A percentile compares a stretch with the other conserved stretches of the same genome.
These are phyloP conservation scores for Zelonia costaricensis DNA, from an alignment of 208 protist genomes.

Conservation along the genomic window DNA sequence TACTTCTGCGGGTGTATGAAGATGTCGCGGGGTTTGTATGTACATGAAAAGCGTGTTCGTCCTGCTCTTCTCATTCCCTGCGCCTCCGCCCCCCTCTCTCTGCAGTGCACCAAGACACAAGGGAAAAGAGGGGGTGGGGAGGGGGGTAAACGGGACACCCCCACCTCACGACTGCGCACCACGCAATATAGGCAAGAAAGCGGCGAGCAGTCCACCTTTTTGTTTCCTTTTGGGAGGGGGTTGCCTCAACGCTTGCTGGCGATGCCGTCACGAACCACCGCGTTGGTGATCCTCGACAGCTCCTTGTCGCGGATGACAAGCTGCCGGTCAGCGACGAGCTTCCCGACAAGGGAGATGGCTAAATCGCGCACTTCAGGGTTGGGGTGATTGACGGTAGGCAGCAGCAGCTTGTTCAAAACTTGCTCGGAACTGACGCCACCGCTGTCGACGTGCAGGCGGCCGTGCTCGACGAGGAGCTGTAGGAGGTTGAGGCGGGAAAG, in stretches of 20 bases:
- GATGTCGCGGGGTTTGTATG: too few species aligned
- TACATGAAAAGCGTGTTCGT: too few species aligned
- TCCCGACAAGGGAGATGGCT: slow-evolving; percentile 39
- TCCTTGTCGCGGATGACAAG: slow-evolving; percentile 50
- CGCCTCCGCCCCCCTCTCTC: too few species aligned
- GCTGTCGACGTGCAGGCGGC: slow-evolving; percentile 14
- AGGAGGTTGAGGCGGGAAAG: slow-evolving; percentile 63
- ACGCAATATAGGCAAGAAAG: too few species aligned
- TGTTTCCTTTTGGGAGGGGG: too few species aligned
- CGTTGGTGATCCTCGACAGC: slow-evolving; percentile 58
- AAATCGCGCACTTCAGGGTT: slow-evolving; percentile 81
- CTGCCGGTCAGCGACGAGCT: slow-evolving; percentile 32
- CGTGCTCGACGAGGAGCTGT: slow-evolving; percentile 34
- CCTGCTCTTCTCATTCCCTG: too few species aligned
- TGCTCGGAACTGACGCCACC: slow-evolving; percentile 13
- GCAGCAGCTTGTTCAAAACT: slow-evolving; percentile 61
- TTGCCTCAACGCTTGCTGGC: slow-evolving; percentile 10
- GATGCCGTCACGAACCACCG: slow-evolving; percentile 57
- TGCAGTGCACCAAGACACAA: too few species aligned
- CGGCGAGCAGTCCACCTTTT: too few species aligned
- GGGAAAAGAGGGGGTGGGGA: too few species aligned
- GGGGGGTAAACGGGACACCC: too few species aligned
- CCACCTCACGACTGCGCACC: too few species aligned
- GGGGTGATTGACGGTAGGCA: slow-evolving; percentile 77
- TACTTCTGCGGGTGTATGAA: too few species aligned